A percentile compares a stretch with the other conserved stretches of the same genome.
phyloP scores from a whole-genome alignment of 1,284 basidiomycete species.

The Leccinum insolens region DNA sequence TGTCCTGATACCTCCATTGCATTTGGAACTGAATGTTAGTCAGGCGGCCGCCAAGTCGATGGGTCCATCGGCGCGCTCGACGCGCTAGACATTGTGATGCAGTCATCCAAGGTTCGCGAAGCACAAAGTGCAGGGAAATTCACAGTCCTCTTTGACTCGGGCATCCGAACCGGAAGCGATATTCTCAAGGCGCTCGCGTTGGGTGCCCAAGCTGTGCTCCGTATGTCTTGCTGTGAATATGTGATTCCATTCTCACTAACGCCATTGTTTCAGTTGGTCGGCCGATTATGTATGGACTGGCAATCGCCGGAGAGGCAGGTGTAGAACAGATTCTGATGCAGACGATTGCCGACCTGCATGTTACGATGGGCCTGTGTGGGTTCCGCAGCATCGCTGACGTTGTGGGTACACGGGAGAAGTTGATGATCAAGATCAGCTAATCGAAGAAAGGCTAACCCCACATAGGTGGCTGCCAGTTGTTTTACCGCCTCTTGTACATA shows the following conservation, averaged over 20 bases:
- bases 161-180: constrained; percentile 75
- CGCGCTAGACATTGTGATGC: constrained; percentile 65
- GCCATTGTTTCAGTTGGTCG: constrained; percentile 41
- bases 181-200: constrained; percentile 77
- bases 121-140: constrained; percentile 63
- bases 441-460: background rate
- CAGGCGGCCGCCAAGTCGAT: constrained; percentile 81
- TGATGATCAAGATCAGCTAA: constrained; percentile 25
- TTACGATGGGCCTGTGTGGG: constrained; percentile 50
- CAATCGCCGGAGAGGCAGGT: constrained; percentile 54
- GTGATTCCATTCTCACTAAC: background rate
- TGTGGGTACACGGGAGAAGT: constrained; percentile 34
- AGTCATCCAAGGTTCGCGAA: constrained; percentile 55
- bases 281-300: constrained; percentile 54
- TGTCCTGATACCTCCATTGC: background rate
- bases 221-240: constrained; percentile 39
- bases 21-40: background rate
- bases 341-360: constrained; percentile 57
- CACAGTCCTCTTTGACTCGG: constrained; percentile 79
- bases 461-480: background rate
- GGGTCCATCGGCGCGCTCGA: constrained; percentile 74
- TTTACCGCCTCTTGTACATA: background rate
- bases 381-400: constrained; percentile 43
- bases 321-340: constrained; percentile 55
- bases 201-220: constrained; percentile 65